phyloP scores from a whole-genome alignment of 306 rosid species.

The Pachyrhizus erosus region DNA sequence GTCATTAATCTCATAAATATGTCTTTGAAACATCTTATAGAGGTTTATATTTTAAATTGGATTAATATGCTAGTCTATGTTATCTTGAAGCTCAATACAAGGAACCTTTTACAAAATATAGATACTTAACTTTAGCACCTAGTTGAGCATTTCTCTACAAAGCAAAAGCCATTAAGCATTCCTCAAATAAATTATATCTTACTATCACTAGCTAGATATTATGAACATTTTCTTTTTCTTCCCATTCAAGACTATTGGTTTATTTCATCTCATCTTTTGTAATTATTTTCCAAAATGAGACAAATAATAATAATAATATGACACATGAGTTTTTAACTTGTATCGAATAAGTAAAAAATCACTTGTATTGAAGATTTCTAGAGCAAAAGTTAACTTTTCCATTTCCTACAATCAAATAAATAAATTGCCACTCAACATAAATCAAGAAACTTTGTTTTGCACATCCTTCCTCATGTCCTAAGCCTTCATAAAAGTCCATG shows the following conservation, averaged over 20 bases:
- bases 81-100: neutral
- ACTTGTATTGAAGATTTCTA: too few relatives aligned
- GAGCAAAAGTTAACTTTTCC: too few relatives aligned
- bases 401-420: too few relatives aligned
- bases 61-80: neutral
- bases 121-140: neutral
- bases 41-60: neutral
- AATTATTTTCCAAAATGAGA: neutral
- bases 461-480: too few relatives aligned
- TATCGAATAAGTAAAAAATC: too few relatives aligned
- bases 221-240: neutral
- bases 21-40: neutral
- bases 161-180: neutral
- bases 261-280: neutral
- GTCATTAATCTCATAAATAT: neutral
- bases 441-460: too few relatives aligned
- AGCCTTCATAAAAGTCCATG: too few relatives aligned
- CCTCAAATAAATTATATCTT: neutral
- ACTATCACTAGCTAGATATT: neutral
- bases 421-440: too few relatives aligned
- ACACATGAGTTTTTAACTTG: slow-evolving; percentile 20
- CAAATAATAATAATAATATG: neutral
- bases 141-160: neutral
- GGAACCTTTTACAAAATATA: neutral
- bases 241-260: neutral